phyloP scores from a whole-genome alignment of 257 asterid species.

The Linaria vulgaris region DNA sequence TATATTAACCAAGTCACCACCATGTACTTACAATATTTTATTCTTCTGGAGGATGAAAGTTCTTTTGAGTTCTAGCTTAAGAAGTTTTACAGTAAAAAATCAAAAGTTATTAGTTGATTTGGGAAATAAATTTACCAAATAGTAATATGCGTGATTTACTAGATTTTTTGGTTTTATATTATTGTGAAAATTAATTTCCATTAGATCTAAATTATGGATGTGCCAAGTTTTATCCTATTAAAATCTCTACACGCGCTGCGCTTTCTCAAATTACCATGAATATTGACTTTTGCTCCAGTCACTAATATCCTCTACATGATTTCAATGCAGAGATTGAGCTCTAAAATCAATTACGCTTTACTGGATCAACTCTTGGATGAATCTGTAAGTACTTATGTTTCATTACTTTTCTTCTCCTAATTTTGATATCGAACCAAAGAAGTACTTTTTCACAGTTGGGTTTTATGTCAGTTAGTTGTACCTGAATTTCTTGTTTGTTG shows the following conservation, averaged over 20 bases:
- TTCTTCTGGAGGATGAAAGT: too few species aligned
- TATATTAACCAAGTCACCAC: too few species aligned
- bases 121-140: too few species aligned
- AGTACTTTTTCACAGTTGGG: background rate
- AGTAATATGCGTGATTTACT: too few species aligned
- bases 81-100: too few species aligned
- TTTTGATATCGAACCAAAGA: background rate
- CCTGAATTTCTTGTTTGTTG: background rate
- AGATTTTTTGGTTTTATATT: background rate
- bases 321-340: constrained; percentile 53
- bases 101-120: too few species aligned
- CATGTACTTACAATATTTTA: too few species aligned
- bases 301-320: constrained; percentile 19
- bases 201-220: background rate
- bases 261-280: background rate
- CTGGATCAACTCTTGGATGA: constrained; percentile 54
- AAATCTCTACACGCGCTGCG: too few species aligned
- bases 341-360: constrained; percentile 50
- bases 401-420: background rate
- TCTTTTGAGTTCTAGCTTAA: too few species aligned
- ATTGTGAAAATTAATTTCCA: background rate
- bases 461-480: background rate
- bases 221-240: background rate
- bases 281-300: constrained; percentile 8
- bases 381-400: constrained; percentile 47